A percentile compares a stretch with the other conserved stretches of the same genome.
phyloP scores from a whole-genome alignment of 75 land plant species.

The Pseudotsuga menziesii region DNA sequence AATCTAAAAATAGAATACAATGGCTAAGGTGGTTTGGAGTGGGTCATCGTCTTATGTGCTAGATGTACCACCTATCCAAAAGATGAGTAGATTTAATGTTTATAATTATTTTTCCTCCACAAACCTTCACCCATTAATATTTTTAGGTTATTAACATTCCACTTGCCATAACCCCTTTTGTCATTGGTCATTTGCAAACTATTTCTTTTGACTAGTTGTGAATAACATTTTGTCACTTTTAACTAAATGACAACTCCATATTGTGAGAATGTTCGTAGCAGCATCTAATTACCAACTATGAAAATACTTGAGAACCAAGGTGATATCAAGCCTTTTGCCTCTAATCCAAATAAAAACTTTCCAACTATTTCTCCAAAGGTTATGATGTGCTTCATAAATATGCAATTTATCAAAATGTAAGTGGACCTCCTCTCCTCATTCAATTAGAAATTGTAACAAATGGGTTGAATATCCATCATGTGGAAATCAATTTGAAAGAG shows the following conservation, averaged over 20 bases:
- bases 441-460: slow-evolving; percentile 68
- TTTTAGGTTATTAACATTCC: no score
- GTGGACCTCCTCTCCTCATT: slow-evolving; percentile 38
- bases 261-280: slow-evolving; percentile 92
- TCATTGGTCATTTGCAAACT: no score
- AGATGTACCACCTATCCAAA: no score
- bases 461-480: slow-evolving; percentile 82
- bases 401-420: slow-evolving; percentile 37
- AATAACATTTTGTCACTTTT: neutral
- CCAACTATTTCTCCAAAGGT: slow-evolving; percentile 73
- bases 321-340: slow-evolving; percentile 80
- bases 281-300: slow-evolving; percentile 89
- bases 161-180: no score
- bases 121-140: no score
- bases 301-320: slow-evolving; percentile 91
- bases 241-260: slow-evolving; percentile 91
- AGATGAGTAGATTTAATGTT: no score
- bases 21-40: no score
- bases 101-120: no score
- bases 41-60: no score
- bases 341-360: slow-evolving; percentile 79
- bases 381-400: slow-evolving; percentile 28
- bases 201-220: no score
- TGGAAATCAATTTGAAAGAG: slow-evolving; percentile 89
- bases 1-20: no score